Percentiles rank a stretch among this genome's conserved stretches.
phyloP scores from a whole-genome alignment of 305 asterid species.

The Fraxinus nigra region DNA sequence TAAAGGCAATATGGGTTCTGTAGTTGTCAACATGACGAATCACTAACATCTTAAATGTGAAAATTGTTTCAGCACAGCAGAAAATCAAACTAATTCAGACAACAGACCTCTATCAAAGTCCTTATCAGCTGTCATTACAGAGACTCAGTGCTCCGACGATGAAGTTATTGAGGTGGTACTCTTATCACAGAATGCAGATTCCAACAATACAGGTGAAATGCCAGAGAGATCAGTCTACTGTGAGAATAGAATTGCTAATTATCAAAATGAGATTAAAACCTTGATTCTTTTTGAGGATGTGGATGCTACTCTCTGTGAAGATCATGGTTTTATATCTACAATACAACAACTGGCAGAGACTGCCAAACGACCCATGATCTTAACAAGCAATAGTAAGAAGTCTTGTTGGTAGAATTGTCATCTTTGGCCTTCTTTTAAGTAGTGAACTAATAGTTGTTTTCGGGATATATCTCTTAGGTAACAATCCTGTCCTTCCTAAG shows the following conservation, averaged over 20 bases:
- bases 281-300: constrained; percentile 96
- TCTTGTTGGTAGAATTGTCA: constrained; percentile 20
- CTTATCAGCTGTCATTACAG: constrained; percentile 31
- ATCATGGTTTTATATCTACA: constrained; percentile 76
- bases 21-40: not conserved
- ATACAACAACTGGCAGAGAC: constrained; percentile 86
- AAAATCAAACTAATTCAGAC: constrained; percentile 39
- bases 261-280: constrained; percentile 53
- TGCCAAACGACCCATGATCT: constrained; percentile 94
- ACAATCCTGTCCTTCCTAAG: constrained; percentile 73
- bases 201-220: constrained; percentile 33
- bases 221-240: constrained; percentile 31
- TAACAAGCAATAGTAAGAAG: constrained; percentile 90
- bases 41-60: constrained; percentile 20
- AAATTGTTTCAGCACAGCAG: constrained; percentile 57
- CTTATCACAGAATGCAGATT: constrained; percentile 49
- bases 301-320: constrained; percentile 77
- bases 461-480: constrained; percentile 43
- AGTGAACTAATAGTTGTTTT: constrained; percentile 27
- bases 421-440: constrained; percentile 14
- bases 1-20: not conserved
- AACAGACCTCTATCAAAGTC: constrained; percentile 37
- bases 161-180: constrained; percentile 49
- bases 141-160: constrained; percentile 35
- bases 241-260: constrained; percentile 30